Evolutionary conservation across 441 rosid species (phyloP), one percentile per base, ranked within the genome.

Genomic region (Eutrema salsugineum): DNA sequence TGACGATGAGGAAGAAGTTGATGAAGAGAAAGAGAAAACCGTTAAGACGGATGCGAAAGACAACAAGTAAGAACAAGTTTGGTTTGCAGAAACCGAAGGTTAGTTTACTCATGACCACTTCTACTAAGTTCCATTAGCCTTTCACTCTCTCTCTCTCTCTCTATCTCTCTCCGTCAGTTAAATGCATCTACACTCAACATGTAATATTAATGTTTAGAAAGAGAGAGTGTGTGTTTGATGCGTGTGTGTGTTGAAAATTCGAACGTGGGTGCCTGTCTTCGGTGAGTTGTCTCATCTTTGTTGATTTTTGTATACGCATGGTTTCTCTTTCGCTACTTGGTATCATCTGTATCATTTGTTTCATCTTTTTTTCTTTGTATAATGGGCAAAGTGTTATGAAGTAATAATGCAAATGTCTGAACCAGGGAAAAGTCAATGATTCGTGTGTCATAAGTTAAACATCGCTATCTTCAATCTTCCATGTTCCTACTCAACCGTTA

Each of bases 1-100:
- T 12, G 80, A 84, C 2, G 82, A 80, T 3, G 83, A 77, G 43
- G 77, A 77, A 58, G 67, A 63, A 44, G 48, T 50, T n/a, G 67
- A 66, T 50, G 58, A 58, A 49, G 77, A 58, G 56, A 48, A 59
- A 46, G 47, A 59, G 6, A 59, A 77, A 58, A 36, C 39, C 11
- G 58, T 32, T 20, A 30, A 66, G 46, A 28, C 27, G 3, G 73
- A 71, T 65, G 70, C 87, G 0, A 80, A 81, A n/a, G 81, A 79
- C 2, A 72, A 81, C 17, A 85, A 86, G 32, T 72, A 58, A 24
- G 68, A 78, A 14, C 68, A 81, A 55, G 35, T 6, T 7, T 51
- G 58, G 43, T 38, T 33, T 20, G 47, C 43, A 63, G 57, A 61
- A 61, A 67, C 42, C n/a, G 19, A 46, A 67, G 66, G 58, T 63